phyloP scores from a whole-genome alignment of 2,329 filamentous ascomycete genomes.

The Chrysoporthe austroafricana region DNA sequence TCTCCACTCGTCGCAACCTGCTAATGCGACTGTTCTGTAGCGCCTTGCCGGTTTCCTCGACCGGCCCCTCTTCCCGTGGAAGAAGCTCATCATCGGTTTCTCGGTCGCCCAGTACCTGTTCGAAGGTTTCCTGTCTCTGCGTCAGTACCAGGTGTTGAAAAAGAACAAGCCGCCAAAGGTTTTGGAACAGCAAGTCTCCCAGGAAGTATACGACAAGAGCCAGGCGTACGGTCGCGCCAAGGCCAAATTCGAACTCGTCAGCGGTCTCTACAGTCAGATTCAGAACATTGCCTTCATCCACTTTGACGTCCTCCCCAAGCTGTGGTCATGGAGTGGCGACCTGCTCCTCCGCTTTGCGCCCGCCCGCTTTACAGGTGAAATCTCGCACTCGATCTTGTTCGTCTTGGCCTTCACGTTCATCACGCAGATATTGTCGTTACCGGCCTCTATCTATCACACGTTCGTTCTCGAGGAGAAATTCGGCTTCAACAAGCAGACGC shows the following conservation, averaged over 20 bases:
- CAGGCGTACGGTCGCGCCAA: slow-evolving; percentile 96
- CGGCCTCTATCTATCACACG: slow-evolving; percentile 85
- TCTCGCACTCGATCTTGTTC: slow-evolving; percentile 91
- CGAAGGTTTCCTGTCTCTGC: slow-evolving; percentile 84
- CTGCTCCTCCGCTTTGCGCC: slow-evolving; percentile 77
- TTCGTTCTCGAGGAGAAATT: slow-evolving; percentile 97
- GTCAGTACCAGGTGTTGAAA: slow-evolving; percentile 87
- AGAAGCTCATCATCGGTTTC: slow-evolving; percentile 93
- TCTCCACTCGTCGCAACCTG: slow-evolving; percentile 30
- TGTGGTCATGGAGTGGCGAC: slow-evolving; percentile 82
- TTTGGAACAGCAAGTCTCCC: slow-evolving; percentile 82
- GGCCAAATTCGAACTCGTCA: slow-evolving; percentile 83
- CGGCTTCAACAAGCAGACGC: slow-evolving; percentile 98
- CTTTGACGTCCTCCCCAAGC: slow-evolving; percentile 85
- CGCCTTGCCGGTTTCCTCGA: slow-evolving; percentile 85
- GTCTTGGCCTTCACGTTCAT: slow-evolving; percentile 84
- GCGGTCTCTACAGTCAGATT: slow-evolving; percentile 80
- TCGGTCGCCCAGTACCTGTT: slow-evolving; percentile 89
- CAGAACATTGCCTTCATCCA: slow-evolving; percentile 91
- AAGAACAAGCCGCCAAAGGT: slow-evolving; percentile 82
- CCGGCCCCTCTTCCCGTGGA: slow-evolving; percentile 94
- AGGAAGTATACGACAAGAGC: slow-evolving; percentile 91
- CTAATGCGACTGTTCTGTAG: slow-evolving; percentile 42
- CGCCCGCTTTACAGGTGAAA: slow-evolving; percentile 82
- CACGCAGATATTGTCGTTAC: slow-evolving; percentile 78